Percentiles rank a stretch among this genome's conserved stretches.
phyloP scores from a whole-genome alignment of 2,329 filamentous ascomycete species.

The Xylariomycetidae sp. region DNA sequence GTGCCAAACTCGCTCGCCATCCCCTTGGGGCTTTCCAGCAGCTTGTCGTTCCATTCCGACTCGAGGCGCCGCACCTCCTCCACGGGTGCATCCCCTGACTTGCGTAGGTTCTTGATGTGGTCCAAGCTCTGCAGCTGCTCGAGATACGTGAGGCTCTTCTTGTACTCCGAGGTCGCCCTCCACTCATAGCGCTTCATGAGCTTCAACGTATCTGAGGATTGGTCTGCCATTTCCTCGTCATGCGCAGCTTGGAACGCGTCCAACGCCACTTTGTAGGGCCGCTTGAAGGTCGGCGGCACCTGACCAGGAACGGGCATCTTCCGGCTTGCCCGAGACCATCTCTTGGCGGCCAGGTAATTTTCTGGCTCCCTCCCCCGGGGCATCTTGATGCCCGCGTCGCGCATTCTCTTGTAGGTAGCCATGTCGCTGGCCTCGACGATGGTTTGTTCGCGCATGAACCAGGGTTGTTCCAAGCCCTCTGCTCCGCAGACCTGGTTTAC shows the following conservation, averaged over 20 bases:
- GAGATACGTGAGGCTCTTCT: conserved; percentile 8
- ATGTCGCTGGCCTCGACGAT: conserved; percentile 44
- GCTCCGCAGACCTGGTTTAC: conserved; percentile 53
- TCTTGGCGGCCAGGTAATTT: conserved; percentile 20
- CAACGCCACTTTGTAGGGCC: conserved; percentile 36
- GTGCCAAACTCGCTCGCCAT: conserved; percentile 31
- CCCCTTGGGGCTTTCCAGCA: conserved; percentile 18
- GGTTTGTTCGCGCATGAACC: conserved; percentile 37
- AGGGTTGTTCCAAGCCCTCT: conserved; percentile 21
- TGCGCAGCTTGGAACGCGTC: conserved; percentile 27
- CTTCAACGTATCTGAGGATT: conserved; percentile 14
- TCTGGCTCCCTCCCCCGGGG: conserved; percentile 41
- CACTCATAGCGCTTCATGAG: conserved; percentile 12
- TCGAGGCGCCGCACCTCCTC: conserved; percentile 25
- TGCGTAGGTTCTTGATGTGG: conserved; percentile 10
- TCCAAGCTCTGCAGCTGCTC: conserved; percentile 2
- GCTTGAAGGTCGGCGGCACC: conserved; percentile 25
- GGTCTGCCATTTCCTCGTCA: conserved; percentile 15
- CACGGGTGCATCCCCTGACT: conserved; percentile 8
- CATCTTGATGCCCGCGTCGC: conserved; percentile 32
- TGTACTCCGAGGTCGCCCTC: conserved; percentile 14
- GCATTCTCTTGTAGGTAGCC: conserved; percentile 42
- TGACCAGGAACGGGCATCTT: conserved; percentile 11
- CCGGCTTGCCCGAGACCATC: conserved; percentile 6
- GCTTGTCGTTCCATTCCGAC: conserved; percentile 28